Base-by-base conservation (phyloP, 306 rosid species). In the Prunus mume region DNA sequence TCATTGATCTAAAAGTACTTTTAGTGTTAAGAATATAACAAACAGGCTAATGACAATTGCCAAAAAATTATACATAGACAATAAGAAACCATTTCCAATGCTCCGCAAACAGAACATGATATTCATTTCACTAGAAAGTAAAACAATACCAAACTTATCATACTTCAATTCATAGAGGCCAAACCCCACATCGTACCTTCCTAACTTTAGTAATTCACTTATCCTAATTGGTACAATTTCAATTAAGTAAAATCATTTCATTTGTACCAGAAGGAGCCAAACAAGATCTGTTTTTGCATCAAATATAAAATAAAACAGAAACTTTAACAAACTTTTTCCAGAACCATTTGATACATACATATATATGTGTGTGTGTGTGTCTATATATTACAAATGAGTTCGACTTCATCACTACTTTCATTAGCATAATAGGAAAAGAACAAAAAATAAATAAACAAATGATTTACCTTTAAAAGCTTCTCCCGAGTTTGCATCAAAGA, bases 401-500 rank as follows among this genome's bases (percentile, higher is more conserved):
- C 12, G 1, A 47, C 73, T 38, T 38, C 9, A 8, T 13, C 34
- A 28, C 27, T 11, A 51, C 46, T 51, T 70, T 18, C 47, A 51
- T 51, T 28, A 51, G 20, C 4, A 70, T 13, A 68, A 58, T 11
- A 69, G 38, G 43, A 45, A 22, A 46, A 75, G 27, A 68, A 70
- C n/a, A 55, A 38, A 60, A 65, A 61, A 38, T 38, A 7, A 38
- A 38, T 7, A 38, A 38, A 38, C 43, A 49, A 72, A 72, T 76
- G 52, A 68, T 64, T 60, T 75, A 92, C 97, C 95, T 89, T 88
- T 75, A 94, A 74, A 80, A 94, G 84, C 80, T 87, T 84, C 77
- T 94, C 97, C 65, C 95, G 82, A 79, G 96, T 94, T 88, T 87
- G 93, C 90, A 92, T 78, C 86, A 92, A 83, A 81, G 54, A 78